Base-by-base conservation (phyloP, 2,329 filamentous ascomycete species). In the Colletotrichum somersetense region DNA sequence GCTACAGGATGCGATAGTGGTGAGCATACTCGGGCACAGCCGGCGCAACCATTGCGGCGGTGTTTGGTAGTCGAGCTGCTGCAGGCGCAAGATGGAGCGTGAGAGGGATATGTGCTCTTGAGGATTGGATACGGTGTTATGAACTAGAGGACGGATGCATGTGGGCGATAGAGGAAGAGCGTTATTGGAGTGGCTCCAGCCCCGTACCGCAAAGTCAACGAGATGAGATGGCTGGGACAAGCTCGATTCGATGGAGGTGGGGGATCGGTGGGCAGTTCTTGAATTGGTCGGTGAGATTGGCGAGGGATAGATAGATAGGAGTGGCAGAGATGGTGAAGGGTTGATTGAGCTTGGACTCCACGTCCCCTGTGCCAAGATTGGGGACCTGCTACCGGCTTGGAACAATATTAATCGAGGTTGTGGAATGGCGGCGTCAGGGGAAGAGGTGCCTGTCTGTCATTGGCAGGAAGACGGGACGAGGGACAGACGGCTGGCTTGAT, bases 21-120 rank as follows among this genome's bases (percentile, higher is more conserved):
- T 65, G 42, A 57, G 84, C 91, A 78, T 86, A 94, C 92, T 94
- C 92, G 77, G 92, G 92, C 75, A 94, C 91, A 80, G 91, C 91
- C 81, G 92, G 92, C 84, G 90, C 89, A 81, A 93, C 88, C 91
- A 93, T 93, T 78, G 83, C 84, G 85, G 77, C 74, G 71, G 74
- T 72, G 50, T 65, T 64, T 63, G 23, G 68, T 33, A 40, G 62
- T 57, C 61, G 58, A 69, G 69, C 69, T 69, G 52, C 50, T 35
- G 53, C 58, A 30, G 33, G 55, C 59, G 57, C 48, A 56, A 56
- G 33, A 30, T 30, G 61, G 46, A n/a, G 55, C 20, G 53, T 26
- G 35, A 57, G 55, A 40, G 46, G 35, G 52, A 59, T 58, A 26
- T 42, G 56, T 42, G 59, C 44, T 40, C 40, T 46, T 42, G 38